Percentiles rank a stretch among this genome's conserved stretches.
phyloP scores from a whole-genome alignment of 2,329 filamentous ascomycete genomes.

The Hymenoscyphus albidus region DNA sequence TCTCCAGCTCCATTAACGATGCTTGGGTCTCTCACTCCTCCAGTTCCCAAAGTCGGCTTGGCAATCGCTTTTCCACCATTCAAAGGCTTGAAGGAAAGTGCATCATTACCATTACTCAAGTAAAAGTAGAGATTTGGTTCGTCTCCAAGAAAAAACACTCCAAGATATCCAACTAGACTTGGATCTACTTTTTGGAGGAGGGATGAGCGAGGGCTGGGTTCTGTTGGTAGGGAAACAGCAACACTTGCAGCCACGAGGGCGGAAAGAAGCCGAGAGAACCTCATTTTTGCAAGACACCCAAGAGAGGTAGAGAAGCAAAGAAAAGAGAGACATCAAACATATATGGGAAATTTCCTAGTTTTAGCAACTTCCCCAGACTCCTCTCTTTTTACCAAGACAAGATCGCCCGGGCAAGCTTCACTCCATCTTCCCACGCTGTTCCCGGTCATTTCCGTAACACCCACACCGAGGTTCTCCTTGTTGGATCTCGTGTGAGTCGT shows the following conservation, averaged over 20 bases:
- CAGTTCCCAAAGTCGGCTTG: conserved; percentile 47
- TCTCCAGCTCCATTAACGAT: conserved; percentile 45
- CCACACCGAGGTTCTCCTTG: not conserved
- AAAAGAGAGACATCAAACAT: not conserved
- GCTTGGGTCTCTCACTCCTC: conserved; percentile 50
- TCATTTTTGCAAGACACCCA: conserved; percentile 7
- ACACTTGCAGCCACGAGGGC: conserved; percentile 6
- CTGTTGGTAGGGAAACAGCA: conserved; percentile 4
- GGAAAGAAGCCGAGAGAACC: conserved; percentile 4
- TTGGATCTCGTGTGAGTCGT: not conserved
- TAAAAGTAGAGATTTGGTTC: conserved; percentile 53
- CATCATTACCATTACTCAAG: conserved; percentile 49
- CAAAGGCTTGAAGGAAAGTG: conserved; percentile 45
- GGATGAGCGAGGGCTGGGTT: not conserved
- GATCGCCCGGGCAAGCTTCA: not conserved
- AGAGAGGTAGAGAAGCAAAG: not conserved
- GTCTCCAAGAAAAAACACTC: conserved; percentile 52
- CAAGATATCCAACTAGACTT: conserved; percentile 48
- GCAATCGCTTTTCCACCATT: conserved; percentile 48
- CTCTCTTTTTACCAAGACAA: not conserved
- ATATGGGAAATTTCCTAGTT: not conserved
- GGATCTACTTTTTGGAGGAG: conserved; percentile 28
- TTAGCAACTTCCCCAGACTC: not conserved
- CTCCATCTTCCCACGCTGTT: not conserved
- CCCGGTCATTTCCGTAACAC: not conserved